phyloP scores from a whole-genome alignment of 306 rosid species.

The Datisca glomerata region DNA sequence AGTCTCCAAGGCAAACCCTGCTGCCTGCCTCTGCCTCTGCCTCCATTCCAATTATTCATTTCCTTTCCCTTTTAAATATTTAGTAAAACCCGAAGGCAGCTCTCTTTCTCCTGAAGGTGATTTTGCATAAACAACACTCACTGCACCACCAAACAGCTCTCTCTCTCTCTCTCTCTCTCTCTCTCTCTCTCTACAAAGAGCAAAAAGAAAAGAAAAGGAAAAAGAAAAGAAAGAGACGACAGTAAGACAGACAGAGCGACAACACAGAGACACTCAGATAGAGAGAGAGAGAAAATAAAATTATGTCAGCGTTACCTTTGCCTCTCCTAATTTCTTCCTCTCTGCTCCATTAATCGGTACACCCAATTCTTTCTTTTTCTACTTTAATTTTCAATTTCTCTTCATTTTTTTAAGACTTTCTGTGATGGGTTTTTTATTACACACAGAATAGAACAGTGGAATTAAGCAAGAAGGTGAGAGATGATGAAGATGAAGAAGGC shows the following conservation, averaged over 20 bases:
- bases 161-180: no score
- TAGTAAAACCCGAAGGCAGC: constrained; percentile 13
- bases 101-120: constrained; percentile 55
- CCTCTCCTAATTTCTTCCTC: constrained; percentile 38
- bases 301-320: constrained; percentile 57
- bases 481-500: constrained; percentile 13
- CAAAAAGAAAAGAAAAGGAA: constrained; percentile 43
- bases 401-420: neutral
- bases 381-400: no score
- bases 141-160: no score
- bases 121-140: constrained; percentile 35
- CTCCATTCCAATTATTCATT: constrained; percentile 25
- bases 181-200: no score
- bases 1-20: constrained; percentile 18
- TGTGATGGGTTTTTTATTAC: neutral
- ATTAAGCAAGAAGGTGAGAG: constrained; percentile 4
- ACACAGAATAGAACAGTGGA: neutral
- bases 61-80: constrained; percentile 3
- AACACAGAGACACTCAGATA: constrained; percentile 23
- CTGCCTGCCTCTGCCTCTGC: constrained; percentile 15
- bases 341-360: neutral
- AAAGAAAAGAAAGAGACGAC: constrained; percentile 54
- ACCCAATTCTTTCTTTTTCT: no score
- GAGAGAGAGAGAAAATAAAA: constrained; percentile 44
- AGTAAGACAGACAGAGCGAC: constrained; percentile 45